phyloP scores from a whole-genome alignment of 441 rosid species.

The Adansonia grandidieri region DNA sequence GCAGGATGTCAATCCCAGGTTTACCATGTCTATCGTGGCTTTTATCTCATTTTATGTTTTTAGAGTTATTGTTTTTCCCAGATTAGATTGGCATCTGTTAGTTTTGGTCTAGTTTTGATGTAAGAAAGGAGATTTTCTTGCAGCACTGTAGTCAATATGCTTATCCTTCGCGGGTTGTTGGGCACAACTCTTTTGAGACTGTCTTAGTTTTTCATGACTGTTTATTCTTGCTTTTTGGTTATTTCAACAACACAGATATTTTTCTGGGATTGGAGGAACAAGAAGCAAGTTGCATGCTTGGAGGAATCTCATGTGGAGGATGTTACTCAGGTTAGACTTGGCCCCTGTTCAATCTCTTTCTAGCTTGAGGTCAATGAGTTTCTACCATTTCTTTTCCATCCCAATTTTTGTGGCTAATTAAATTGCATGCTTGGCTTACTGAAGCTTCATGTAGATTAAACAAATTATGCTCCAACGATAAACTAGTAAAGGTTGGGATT shows the following conservation, averaged over 20 bases:
- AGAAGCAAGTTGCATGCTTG: conserved; percentile 89
- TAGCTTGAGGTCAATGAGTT: background rate
- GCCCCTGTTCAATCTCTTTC: background rate
- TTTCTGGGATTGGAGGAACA: conserved; percentile 96
- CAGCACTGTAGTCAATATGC: background rate
- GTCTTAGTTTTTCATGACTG: conserved; percentile 9
- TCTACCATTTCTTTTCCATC: background rate
- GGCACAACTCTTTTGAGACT: background rate
- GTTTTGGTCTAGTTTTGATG: background rate
- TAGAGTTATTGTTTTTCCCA: conserved; percentile 10
- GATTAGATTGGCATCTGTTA: background rate
- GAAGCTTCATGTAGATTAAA: background rate
- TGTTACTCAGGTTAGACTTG: conserved; percentile 78
- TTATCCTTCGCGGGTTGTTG: background rate
- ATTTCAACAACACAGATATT: conserved; percentile 56
- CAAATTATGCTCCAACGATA: background rate
- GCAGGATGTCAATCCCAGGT: conserved; percentile 92
- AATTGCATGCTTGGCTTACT: conserved; percentile 2
- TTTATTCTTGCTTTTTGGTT: conserved; percentile 22
- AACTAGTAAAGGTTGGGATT: background rate
- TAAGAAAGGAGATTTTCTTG: background rate
- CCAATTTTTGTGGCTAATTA: background rate
- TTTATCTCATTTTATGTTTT: conserved; percentile 9
- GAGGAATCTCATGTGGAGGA: conserved; percentile 87
- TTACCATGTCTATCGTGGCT: conserved; percentile 5